Evolutionary conservation across 2,329 filamentous ascomycete species (phyloP).

Genomic region (Xylariaceae sp.): DNA sequence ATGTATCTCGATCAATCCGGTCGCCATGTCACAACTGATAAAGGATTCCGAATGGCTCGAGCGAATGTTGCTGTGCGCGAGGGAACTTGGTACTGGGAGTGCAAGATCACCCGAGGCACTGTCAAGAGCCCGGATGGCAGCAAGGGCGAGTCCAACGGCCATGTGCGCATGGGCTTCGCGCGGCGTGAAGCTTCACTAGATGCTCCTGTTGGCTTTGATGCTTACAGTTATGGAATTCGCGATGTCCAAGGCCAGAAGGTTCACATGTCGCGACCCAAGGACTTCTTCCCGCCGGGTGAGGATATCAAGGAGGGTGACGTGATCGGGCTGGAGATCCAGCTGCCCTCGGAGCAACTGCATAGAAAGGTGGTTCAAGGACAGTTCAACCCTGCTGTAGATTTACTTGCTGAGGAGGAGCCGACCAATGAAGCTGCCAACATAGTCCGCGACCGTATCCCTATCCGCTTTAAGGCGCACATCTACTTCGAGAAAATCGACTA

Average conservation of each 20-base stretch:
- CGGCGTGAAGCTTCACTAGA: conserved; percentile 77
- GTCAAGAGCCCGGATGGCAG: conserved; percentile 40
- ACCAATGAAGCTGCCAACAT: conserved; percentile 69
- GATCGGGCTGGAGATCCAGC: conserved; percentile 80
- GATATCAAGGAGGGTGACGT: conserved; percentile 87
- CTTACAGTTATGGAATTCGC: conserved; percentile 89
- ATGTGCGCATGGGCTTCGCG: conserved; percentile 83
- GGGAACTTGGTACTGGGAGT: conserved; percentile 91
- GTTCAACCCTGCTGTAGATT: conserved; percentile 82
- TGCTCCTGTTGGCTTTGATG: conserved; percentile 80
- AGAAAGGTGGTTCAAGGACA: conserved; percentile 81
- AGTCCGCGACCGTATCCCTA: conserved; percentile 90
- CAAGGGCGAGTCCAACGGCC: conserved; percentile 49
- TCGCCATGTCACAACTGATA: conserved; percentile 78
- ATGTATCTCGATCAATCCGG: conserved; percentile 78
- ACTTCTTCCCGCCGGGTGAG: conserved; percentile 76
- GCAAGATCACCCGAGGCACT: conserved; percentile 78
- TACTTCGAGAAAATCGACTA: conserved; percentile 95
- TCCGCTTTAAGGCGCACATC: conserved; percentile 87
- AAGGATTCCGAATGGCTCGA: conserved; percentile 86
- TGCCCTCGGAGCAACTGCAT: conserved; percentile 81
- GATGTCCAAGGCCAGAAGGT: conserved; percentile 89
- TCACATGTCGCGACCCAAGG: conserved; percentile 88
- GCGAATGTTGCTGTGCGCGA: conserved; percentile 88
- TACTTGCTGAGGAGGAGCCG: conserved; percentile 52